Evolutionary conservation across 169 alveolate genomes (phyloP).

Genomic region (Eimeria praecox): DNA sequence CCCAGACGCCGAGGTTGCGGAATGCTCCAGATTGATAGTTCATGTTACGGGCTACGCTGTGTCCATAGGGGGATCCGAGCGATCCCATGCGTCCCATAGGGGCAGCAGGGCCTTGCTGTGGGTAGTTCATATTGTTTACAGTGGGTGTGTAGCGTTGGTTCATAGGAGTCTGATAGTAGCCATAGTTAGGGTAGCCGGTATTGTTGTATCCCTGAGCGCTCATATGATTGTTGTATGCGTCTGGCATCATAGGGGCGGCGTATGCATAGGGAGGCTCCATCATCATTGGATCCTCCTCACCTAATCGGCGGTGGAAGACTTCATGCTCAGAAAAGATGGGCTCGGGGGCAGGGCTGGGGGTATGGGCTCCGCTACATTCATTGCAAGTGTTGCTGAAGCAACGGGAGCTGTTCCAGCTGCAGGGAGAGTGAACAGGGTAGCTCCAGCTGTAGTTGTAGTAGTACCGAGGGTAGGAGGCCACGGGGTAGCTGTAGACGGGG

Average conservation of each 20-base stretch:
- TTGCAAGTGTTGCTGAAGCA: background rate
- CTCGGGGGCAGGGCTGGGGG: constrained; percentile 2
- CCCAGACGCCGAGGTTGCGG: background rate
- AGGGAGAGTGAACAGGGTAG: background rate
- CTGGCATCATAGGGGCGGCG: background rate
- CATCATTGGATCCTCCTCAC: constrained; percentile 5
- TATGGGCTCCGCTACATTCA: background rate
- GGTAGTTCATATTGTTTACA: background rate
- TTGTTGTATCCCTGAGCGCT: background rate
- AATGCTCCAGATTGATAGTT: background rate
- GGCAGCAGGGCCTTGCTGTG: background rate
- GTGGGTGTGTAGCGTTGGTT: background rate
- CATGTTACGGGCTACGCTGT: background rate
- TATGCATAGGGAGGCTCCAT: constrained; percentile 2
- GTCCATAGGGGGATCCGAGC: background rate
- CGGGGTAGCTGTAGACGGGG: constrained; percentile 27
- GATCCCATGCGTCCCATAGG: constrained; percentile 36
- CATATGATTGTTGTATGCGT: background rate
- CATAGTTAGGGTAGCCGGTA: background rate
- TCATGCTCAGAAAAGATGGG: background rate
- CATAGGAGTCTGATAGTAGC: background rate
- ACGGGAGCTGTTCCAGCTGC: background rate
- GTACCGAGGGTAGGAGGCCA: background rate
- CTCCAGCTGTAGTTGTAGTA: constrained; percentile 6
- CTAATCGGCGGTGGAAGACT: background rate